phyloP scores from a whole-genome alignment of 2,329 filamentous ascomycete genomes.

The Alternaria novae-zelandiae region DNA sequence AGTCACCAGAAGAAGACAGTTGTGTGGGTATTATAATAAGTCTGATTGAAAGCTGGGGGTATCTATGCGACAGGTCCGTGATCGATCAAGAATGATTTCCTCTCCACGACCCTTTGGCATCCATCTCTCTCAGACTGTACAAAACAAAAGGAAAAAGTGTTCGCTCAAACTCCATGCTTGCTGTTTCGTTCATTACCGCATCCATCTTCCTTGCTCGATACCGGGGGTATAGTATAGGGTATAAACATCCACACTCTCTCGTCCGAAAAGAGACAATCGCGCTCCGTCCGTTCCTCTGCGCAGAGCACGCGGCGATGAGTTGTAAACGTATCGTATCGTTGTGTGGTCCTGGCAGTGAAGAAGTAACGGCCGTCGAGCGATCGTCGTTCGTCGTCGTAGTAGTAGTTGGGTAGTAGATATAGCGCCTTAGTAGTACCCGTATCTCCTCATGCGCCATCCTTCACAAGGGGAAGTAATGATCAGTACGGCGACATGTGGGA shows the following conservation, averaged over 20 bases:
- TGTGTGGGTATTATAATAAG: slow-evolving; percentile 14
- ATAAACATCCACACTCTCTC: slow-evolving; percentile 1
- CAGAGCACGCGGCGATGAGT: not conserved
- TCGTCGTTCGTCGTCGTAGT: not conserved
- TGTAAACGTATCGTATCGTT: not conserved
- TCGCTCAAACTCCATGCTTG: slow-evolving; percentile 8
- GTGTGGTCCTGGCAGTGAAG: not conserved
- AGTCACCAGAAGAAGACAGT: not conserved
- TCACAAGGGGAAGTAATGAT: not conserved
- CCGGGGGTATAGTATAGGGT: slow-evolving; percentile 2
- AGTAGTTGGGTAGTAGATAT: not conserved
- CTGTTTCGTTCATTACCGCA: slow-evolving; percentile 2
- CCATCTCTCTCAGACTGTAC: slow-evolving; percentile 10
- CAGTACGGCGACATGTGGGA: not conserved
- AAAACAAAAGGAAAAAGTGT: slow-evolving; percentile 4
- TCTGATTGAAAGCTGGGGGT: slow-evolving; percentile 28
- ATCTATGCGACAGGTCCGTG: slow-evolving; percentile 28
- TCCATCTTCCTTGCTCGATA: not conserved
- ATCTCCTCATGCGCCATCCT: slow-evolving; percentile 13
- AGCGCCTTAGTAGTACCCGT: not conserved
- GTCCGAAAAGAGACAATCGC: not conserved
- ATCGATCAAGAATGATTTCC: slow-evolving; percentile 21
- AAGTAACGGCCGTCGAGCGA: not conserved
- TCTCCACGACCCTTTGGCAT: slow-evolving; percentile 13
- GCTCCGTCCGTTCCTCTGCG: not conserved